A percentile compares a stretch with the other conserved stretches of the same genome.
These are phyloP conservation scores for Hysterangium stoloniferum DNA, from an alignment of 768 basidiomycete genomes.

Conservation along the genomic window DNA sequence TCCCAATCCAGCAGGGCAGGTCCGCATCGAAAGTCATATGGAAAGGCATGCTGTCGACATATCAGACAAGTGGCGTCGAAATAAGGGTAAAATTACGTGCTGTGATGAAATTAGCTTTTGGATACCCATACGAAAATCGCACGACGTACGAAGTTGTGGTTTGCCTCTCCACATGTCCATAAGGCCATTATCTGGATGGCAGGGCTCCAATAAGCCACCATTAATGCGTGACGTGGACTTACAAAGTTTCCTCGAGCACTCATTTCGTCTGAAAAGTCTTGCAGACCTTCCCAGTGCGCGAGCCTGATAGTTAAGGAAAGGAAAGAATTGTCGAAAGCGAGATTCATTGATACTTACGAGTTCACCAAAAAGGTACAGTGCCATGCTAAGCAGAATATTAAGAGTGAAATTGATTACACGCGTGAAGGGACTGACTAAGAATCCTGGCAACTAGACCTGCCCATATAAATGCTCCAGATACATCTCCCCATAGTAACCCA, in stretches of 20 bases:
- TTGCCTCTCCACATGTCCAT: conserved; percentile 69
- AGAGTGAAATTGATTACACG: background rate
- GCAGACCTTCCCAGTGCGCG: conserved; percentile 76
- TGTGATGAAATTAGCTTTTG: background rate
- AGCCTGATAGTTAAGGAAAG: conserved; percentile 31
- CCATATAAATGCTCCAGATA: conserved; percentile 62
- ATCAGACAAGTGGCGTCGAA: conserved; percentile 13
- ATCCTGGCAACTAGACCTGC: conserved; percentile 58
- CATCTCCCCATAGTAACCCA: conserved; percentile 54
- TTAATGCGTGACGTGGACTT: conserved; percentile 16
- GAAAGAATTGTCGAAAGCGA: background rate
- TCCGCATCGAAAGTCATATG: conserved; percentile 70
- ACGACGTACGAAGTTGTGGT: conserved; percentile 61
- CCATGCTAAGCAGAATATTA: conserved; percentile 39
- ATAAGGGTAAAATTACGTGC: background rate
- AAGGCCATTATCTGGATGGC: conserved; percentile 50
- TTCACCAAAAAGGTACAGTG: conserved; percentile 67
- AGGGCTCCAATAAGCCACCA: background rate
- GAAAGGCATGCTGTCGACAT: conserved; percentile 57
- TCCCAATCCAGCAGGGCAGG: conserved; percentile 61
- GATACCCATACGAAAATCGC: background rate
- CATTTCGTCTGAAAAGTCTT: conserved; percentile 75
- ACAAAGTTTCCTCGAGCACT: conserved; percentile 71
- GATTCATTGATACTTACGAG: conserved; percentile 38
- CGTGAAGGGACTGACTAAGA: conserved; percentile 35